These are phyloP conservation scores for Cinnamomum micranthum DNA, from an alignment of 164 flowering plant genomes.

Conservation along the genomic window DNA sequence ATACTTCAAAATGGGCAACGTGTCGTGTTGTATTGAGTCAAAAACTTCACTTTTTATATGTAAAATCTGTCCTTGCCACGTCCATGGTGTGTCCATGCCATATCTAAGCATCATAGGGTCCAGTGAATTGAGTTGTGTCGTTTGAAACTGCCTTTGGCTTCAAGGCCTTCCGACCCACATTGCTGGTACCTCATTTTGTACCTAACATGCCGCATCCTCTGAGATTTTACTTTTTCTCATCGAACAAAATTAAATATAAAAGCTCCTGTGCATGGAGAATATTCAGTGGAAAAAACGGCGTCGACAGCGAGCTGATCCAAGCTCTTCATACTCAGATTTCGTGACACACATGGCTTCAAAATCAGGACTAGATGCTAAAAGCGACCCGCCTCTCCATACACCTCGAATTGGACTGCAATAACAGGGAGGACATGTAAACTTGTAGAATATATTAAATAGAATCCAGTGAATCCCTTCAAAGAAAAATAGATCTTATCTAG, in stretches of 20 bases:
- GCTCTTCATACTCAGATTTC: conserved; percentile 89
- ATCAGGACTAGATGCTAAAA: conserved; percentile 94
- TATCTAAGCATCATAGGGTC: no score
- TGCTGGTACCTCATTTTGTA: no score
- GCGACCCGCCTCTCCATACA: conserved; percentile 98
- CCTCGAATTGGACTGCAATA: conserved; percentile 79
- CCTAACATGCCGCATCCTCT: no score
- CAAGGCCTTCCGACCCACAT: no score
- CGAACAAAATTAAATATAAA: neutral
- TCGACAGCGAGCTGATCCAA: conserved; percentile 86
- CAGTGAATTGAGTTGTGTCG: no score
- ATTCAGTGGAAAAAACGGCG: conserved; percentile 69
- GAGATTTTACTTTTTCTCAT: neutral
- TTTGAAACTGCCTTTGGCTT: no score
- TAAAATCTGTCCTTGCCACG: no score
- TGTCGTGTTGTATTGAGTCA: no score
- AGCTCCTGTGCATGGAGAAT: neutral
- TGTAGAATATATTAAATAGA: neutral
- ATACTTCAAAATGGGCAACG: no score
- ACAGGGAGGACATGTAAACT: neutral
- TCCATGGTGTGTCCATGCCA: no score
- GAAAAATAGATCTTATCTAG: neutral
- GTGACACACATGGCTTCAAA: conserved; percentile 94
- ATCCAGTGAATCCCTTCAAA: neutral
- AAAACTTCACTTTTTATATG: no score